Evolutionary conservation across 1,139 yeast genomes (phyloP).

Genomic region (Entelexis paramagnoliae): DNA sequence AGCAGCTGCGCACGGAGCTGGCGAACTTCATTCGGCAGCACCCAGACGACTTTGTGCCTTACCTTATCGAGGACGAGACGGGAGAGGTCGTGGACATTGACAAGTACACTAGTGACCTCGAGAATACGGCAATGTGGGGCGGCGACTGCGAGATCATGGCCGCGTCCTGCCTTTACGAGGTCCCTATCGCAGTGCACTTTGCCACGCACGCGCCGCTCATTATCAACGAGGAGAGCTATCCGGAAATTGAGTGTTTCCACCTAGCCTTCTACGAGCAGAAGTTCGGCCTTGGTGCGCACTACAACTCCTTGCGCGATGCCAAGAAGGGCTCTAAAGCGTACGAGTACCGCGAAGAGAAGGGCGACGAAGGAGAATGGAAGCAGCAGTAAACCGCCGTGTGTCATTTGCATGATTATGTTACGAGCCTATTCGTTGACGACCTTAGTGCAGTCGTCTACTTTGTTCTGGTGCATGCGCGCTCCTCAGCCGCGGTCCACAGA

Average conservation of each 20-base stretch:
- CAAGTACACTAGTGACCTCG: conserved; percentile 59
- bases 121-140: conserved; percentile 84
- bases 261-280: conserved; percentile 77
- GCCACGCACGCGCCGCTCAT: conserved; percentile 58
- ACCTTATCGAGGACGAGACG: conserved; percentile 66
- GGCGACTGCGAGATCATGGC: conserved; percentile 89
- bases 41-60: conserved; percentile 67
- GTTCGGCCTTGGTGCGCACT: conserved; percentile 90
- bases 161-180: conserved; percentile 52
- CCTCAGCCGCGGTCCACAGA: too few relatives aligned
- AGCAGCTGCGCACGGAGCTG: conserved; percentile 52
- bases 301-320: conserved; percentile 63
- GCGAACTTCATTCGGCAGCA: conserved; percentile 55
- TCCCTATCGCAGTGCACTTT: conserved; percentile 65
- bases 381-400: not conserved
- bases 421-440: too few relatives aligned
- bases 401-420: too few relatives aligned
- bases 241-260: conserved; percentile 41
- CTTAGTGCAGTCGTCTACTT: too few relatives aligned
- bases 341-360: not conserved
- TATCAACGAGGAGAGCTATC: conserved; percentile 42
- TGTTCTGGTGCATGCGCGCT: too few relatives aligned
- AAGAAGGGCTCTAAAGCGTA: not conserved
- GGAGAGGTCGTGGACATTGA: conserved; percentile 52
- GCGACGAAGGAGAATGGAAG: not conserved